Evolutionary conservation across 1,284 basidiomycete species (phyloP), one percentile per base, ranked within the genome.

Genomic region (Tremellales sp.): DNA sequence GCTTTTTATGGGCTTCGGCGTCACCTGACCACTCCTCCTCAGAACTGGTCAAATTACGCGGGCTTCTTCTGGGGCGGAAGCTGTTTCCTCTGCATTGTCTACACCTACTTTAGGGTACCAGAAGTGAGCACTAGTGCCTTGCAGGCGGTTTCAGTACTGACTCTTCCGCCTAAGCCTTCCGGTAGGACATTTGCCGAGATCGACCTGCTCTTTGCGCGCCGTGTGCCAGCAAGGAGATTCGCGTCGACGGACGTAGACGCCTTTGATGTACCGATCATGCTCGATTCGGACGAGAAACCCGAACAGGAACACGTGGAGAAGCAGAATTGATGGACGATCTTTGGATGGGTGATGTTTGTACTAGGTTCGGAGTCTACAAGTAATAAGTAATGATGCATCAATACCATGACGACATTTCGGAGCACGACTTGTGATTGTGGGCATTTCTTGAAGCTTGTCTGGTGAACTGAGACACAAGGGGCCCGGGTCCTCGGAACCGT

Each of bases 161-260:
- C 29, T n/a, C n/a, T n/a, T n/a, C n/a, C n/a, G n/a, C n/a, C n/a
- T n/a, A n/a, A n/a, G n/a, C 68, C 74, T 12, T 61, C 62, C 18
- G 74, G 71, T 12, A 55, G 75, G 16, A 70, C 73, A 0, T 75
- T 71, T 46, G 72, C 70, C 24, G 73, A 75, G 45, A 60, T 63
- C 37, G 37, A 39, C 27, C 13, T 39, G 8, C 37, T 39, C 37
- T 39, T 39, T 25, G 37, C 22, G 27, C 13, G 37, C 6, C 13
- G 18, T 9, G 22, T 39, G 21, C 22, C 51, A 3, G 51, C 51
- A 4, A 47, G 51, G 33, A 46, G 49, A 40, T 53, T 53, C 47
- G 40, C 40, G 29, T 39, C 21, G 18, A 49, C 47, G 2, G 19
- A 45, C 6, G 40, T 53, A n/a, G 27, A 43, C 22, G 43, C 49